Conservation (phyloP, 163 green algal genomes). For the Chloromonas sp. region DNA sequence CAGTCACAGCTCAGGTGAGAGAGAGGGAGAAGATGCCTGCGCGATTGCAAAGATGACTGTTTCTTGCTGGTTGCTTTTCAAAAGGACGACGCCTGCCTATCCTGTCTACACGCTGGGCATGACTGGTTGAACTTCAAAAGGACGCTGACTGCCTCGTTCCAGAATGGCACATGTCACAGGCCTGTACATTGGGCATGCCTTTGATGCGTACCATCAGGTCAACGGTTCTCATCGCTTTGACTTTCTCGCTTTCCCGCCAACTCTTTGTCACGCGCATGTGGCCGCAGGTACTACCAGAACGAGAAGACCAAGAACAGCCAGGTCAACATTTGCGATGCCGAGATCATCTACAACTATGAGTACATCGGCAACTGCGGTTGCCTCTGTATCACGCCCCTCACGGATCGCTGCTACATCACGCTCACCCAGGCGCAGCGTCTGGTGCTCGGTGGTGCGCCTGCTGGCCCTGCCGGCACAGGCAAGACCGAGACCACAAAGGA, state of each 20-base stretch:
- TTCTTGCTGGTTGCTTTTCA: too few relatives aligned
- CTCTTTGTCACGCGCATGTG: too few relatives aligned
- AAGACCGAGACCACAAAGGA: slow-evolving; percentile 95
- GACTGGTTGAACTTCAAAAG: too few relatives aligned
- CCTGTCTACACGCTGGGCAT: too few relatives aligned
- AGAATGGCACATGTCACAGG: too few relatives aligned
- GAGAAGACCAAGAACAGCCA: slow-evolving; percentile 78
- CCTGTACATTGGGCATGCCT: too few relatives aligned
- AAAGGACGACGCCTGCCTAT: too few relatives aligned
- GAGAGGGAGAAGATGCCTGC: background rate
- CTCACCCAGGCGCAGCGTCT: slow-evolving; percentile 89
- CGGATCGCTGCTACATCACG: slow-evolving; percentile 95
- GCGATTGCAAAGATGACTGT: background rate
- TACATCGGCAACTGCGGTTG: slow-evolving; percentile 93
- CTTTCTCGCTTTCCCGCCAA: too few relatives aligned
- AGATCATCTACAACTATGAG: slow-evolving; percentile 89
- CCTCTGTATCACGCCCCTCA: slow-evolving; percentile 94
- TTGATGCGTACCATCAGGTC: too few relatives aligned
- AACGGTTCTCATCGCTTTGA: too few relatives aligned
- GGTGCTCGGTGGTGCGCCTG: slow-evolving; percentile 75
- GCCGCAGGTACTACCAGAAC: slow-evolving; percentile 68
- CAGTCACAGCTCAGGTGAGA: slow-evolving; percentile 70
- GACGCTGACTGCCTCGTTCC: too few relatives aligned
- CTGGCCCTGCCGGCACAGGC: slow-evolving; percentile 58
- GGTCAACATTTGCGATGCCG: slow-evolving; percentile 91